Evolutionary conservation across 2,329 filamentous ascomycete genomes (phyloP), one percentile per base, ranked within the genome.

Genomic region (Pezicula rhizophila): DNA sequence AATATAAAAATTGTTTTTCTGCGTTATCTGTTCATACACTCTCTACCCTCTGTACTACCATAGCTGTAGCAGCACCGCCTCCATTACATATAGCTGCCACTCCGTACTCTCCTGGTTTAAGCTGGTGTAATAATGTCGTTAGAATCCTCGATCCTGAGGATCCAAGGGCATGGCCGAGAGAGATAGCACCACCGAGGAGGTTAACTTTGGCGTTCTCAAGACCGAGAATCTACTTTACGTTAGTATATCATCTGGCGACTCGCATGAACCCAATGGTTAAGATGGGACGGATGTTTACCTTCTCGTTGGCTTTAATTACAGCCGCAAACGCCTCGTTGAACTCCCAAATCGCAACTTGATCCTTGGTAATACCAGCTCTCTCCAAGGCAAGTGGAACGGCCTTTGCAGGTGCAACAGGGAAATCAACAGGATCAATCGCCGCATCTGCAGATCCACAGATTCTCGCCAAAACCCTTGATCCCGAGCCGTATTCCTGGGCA

Each of bases 271-370:
- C 5, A 26, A 8, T 26, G 5, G 11, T 31, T 12, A 10, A 31
- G 8, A 31, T 2, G 3, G 7, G 7, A 10, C 8, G 28, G 7
- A 10, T 31, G 7, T 57, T 53, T 62, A 85, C 84, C 80, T 95
- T 91, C 62, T 89, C 85, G 64, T 97, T 96, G 38, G 92, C 91
- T 66, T 93, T 90, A 68, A 96, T 93, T 26, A 96, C 91, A 4
- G 88, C 89, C 25, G 93, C 92, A 65, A 99, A 99, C 0, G 93
- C 93, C 72, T 99, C 93, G 68, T 99, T 99, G 70, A 99, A 96
- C 68, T 97, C 93, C 92, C 93, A 97, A 18, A 96, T 74, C 5
- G 92, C 84, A 41, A 99, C 89, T 67, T 97, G 87, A 42, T 95
- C 86, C 70, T 91, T 89, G 56, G 82, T 89, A 57, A 99, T 91